Evolutionary conservation across 176 grass and related monocot genomes (phyloP), one percentile per base, ranked within the genome.

Genomic region (Coix lacrymajobi): DNA sequence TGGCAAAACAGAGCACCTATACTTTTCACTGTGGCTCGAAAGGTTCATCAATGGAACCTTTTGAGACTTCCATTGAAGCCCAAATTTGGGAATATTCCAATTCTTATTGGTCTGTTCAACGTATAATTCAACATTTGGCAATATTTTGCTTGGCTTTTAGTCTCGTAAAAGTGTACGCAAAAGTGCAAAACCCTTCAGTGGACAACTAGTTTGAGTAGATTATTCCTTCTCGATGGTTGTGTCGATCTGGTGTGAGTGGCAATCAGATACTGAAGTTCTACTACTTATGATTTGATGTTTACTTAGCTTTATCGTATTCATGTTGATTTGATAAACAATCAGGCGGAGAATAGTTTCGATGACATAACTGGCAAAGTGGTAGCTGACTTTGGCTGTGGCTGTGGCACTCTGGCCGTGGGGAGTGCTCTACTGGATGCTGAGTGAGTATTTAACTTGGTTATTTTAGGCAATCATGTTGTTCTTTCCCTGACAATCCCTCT

Each of bases 351-450:
- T 86, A 88, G 85, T 81, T 95, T 88, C 25, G 91, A 88, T 31
- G 93, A 93, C 66, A 92, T 95, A 83, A 54, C 83, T 85, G 91
- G 96, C 54, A 95, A 98, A 82, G 79, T 98, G 31, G 96, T 98
- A 76, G 96, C 96, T 66, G 96, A 95, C 60, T 98, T 98, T 78
- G 96, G 96, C 69, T 98, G 96, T 40, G 96, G 92, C 65, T 98
- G 96, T 52, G 92, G 96, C 49, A 95, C 92, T 40, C 67, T 98
- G 82, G 86, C 90, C 36, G 29, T 97, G 60, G 90, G 83, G 24
- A 91, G 94, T 73, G 86, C 90, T 83, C 90, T 97, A 70, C 83
- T 97, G 75, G 95, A 85, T 83, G 92, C 92, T 60, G 90, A 94
- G 94, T 97, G 74, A 90, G 95, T 90, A 85, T 37, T 62, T 72